Evolutionary conservation across 2,329 filamentous ascomycete genomes (phyloP).

Genomic region (Paecilomyces sp.): DNA sequence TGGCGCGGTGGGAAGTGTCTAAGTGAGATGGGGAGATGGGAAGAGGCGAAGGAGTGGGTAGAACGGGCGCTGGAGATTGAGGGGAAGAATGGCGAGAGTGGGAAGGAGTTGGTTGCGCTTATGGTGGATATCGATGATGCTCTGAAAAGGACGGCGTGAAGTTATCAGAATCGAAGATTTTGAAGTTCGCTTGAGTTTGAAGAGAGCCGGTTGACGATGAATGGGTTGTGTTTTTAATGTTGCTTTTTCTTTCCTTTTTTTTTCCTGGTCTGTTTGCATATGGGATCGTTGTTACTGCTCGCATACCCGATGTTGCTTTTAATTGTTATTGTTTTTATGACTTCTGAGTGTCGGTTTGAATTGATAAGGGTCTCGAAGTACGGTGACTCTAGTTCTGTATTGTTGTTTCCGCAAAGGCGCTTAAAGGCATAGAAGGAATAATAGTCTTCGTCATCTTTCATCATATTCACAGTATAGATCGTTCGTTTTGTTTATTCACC

Average conservation of each 20-base stretch:
- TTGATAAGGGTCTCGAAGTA: neutral
- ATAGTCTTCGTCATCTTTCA: neutral
- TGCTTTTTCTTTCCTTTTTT: no score
- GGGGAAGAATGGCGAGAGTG: constrained; percentile 48
- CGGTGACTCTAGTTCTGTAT: neutral
- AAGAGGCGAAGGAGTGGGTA: constrained; percentile 77
- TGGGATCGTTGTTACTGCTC: neutral
- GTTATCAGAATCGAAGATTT: neutral
- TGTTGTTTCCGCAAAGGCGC: neutral
- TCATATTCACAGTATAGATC: neutral
- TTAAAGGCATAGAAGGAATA: neutral
- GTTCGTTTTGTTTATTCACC: neutral
- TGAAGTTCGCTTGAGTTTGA: neutral
- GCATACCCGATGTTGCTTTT: neutral
- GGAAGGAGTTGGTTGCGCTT: constrained; percentile 50
- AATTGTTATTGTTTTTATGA: neutral
- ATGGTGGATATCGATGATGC: constrained; percentile 59
- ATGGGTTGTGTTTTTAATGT: neutral
- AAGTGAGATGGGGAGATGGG: constrained; percentile 79
- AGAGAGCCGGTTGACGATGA: neutral
- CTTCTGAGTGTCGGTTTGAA: neutral
- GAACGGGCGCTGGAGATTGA: constrained; percentile 74
- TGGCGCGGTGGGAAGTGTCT: constrained; percentile 81
- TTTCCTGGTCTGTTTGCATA: neutral
- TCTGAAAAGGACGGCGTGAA: constrained; percentile 37